These are phyloP conservation scores for Neurospora sp. DNA, from an alignment of 495 filamentous ascomycete genomes.

Conservation along the genomic window DNA sequence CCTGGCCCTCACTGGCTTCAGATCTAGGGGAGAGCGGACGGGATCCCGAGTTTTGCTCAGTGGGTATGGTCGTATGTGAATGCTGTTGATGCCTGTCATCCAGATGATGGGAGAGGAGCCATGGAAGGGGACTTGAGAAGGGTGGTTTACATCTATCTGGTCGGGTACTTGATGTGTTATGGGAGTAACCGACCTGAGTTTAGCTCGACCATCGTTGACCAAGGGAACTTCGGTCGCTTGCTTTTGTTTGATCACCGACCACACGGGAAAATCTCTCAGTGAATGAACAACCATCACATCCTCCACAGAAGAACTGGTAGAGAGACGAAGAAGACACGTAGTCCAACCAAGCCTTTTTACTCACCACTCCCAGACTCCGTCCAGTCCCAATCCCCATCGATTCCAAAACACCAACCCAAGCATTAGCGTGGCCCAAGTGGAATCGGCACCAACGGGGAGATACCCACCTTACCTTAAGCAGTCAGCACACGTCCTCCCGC, in stretches of 20 bases:
- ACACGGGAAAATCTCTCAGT: too few species aligned
- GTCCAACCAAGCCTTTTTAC: background rate
- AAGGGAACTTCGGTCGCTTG: too few species aligned
- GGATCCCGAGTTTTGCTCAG: conserved; percentile 31
- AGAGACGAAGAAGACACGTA: background rate
- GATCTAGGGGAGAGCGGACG: conserved; percentile 40
- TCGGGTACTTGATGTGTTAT: too few species aligned
- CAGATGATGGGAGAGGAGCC: background rate
- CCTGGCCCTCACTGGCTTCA: conserved; percentile 20
- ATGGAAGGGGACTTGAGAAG: too few species aligned
- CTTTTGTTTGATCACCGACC: too few species aligned
- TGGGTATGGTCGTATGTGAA: background rate
- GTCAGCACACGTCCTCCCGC: too few species aligned
- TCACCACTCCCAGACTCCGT: background rate
- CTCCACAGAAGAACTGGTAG: background rate
- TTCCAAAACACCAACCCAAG: background rate
- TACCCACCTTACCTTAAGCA: too few species aligned
- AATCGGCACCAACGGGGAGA: background rate
- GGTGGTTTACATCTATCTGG: too few species aligned
- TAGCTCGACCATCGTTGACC: too few species aligned
- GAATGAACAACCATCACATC: background rate
- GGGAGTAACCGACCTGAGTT: too few species aligned
- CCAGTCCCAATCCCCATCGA: background rate
- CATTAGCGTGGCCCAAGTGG: background rate
- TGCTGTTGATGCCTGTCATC: background rate